phyloP scores from a whole-genome alignment of 805 yeast genomes.

The Lachancea quebecensis region DNA sequence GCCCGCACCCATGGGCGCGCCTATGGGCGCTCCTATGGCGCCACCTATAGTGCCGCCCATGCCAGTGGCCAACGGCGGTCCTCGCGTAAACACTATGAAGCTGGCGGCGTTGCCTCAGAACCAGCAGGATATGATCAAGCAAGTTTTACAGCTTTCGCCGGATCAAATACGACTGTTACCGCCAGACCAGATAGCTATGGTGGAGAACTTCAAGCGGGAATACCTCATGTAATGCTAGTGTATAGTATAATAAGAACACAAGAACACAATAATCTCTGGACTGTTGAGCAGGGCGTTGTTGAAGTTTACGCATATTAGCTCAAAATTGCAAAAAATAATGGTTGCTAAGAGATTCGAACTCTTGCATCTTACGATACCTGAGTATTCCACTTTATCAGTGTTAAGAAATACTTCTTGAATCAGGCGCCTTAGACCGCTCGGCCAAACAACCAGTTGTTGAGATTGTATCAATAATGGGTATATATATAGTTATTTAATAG shows the following conservation, averaged over 20 bases:
- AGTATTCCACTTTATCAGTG: conserved; percentile 18
- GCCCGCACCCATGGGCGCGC: conserved; percentile 7
- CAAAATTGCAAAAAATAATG: conserved; percentile 14
- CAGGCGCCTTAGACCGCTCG: conserved; percentile 35
- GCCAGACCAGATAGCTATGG: conserved; percentile 7
- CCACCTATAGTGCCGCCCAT: conserved; percentile 11
- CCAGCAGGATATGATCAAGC: conserved; percentile 46
- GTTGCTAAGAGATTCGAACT: conserved; percentile 33
- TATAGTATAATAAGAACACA: background rate
- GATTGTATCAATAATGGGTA: background rate
- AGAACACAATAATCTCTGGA: background rate
- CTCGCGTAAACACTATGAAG: conserved; percentile 39
- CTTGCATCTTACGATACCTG: conserved; percentile 33
- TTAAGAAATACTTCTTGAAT: conserved; percentile 23
- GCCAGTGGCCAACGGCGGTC: conserved; percentile 31
- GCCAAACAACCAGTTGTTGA: conserved; percentile 27
- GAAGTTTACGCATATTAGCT: too few species aligned
- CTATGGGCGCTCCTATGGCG: conserved; percentile 3
- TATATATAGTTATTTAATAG: background rate
- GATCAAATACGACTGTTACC: conserved; percentile 9
- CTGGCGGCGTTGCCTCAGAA: conserved; percentile 45
- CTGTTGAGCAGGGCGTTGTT: too few species aligned
- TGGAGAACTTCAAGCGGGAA: conserved; percentile 8
- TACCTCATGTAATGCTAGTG: conserved; percentile 2
- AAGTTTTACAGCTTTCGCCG: conserved; percentile 5